A percentile compares a stretch with the other conserved stretches of the same genome.
Evolutionary conservation across 805 yeast species (phyloP).

Genomic region (Blastobotrys mokoenaii): DNA sequence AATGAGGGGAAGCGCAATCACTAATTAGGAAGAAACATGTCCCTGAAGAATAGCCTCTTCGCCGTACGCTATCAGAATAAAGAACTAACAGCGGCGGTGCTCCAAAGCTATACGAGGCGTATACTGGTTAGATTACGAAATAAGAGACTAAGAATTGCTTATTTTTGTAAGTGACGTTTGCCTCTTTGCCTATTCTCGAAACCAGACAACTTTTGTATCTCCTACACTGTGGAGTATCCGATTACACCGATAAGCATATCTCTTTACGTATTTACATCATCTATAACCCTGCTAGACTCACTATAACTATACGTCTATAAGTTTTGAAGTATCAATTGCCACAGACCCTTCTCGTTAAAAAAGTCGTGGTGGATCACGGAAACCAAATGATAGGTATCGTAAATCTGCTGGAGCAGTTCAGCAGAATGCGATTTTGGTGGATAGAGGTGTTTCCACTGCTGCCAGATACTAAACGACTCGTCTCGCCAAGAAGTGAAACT

Average conservation of each 20-base stretch:
- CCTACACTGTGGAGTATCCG: background rate
- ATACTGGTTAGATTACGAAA: too few relatives aligned
- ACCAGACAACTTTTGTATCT: too few relatives aligned
- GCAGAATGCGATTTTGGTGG: slow-evolving; percentile 44
- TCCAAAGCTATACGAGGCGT: too few relatives aligned
- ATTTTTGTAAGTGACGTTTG: too few relatives aligned
- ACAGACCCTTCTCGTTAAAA: slow-evolving; percentile 60
- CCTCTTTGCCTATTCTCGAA: too few relatives aligned
- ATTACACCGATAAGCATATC: background rate
- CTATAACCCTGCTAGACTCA: too few relatives aligned
- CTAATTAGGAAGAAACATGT: too few relatives aligned
- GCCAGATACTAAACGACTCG: slow-evolving; percentile 87
- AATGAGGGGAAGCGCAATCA: too few relatives aligned
- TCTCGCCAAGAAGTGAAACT: slow-evolving; percentile 95
- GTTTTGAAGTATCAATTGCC: slow-evolving; percentile 41
- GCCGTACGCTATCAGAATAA: too few relatives aligned
- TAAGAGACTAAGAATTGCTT: too few relatives aligned
- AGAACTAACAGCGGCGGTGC: too few relatives aligned
- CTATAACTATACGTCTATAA: background rate
- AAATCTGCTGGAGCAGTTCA: slow-evolving; percentile 51
- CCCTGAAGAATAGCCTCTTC: too few relatives aligned
- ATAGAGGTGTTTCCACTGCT: slow-evolving; percentile 84
- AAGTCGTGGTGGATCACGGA: slow-evolving; percentile 83
- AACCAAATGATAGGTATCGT: slow-evolving; percentile 63
- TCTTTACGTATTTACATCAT: background rate